Percentiles rank a stretch among this genome's conserved stretches.
Evolutionary conservation across 148 eudicot genomes (phyloP).

Genomic region (Bassia scoparia): DNA sequence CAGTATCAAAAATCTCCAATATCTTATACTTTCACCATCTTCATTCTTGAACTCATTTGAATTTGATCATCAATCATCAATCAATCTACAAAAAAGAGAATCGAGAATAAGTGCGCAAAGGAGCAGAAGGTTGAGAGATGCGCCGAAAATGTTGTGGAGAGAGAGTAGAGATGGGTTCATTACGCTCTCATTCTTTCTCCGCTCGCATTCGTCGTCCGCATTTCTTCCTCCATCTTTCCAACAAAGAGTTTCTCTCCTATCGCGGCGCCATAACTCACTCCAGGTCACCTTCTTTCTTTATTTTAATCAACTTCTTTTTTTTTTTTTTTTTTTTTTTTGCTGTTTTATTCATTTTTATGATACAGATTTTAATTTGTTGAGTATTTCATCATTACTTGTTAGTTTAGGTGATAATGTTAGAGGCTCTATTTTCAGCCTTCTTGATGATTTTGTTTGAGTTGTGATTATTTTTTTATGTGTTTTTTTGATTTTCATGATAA

Average conservation of each 20-base stretch:
- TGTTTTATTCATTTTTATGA: too few species aligned
- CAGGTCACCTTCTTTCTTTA: slow-evolving; percentile 48
- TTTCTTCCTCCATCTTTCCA: slow-evolving; percentile 70
- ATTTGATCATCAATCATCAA: too few species aligned
- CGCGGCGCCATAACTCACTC: slow-evolving; percentile 84
- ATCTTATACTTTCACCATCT: too few species aligned
- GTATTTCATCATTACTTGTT: too few species aligned
- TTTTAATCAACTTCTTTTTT: neutral
- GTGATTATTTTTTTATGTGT: too few species aligned
- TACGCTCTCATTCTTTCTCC: slow-evolving; percentile 54
- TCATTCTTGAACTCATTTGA: too few species aligned
- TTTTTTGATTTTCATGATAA: too few species aligned
- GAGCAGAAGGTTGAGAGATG: slow-evolving; percentile 37
- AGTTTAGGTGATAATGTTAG: neutral
- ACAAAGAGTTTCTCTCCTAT: slow-evolving; percentile 82
- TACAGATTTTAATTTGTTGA: too few species aligned
- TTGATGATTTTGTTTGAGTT: too few species aligned
- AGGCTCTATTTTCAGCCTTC: too few species aligned
- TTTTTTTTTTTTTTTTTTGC: neutral
- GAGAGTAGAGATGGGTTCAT: slow-evolving; percentile 61
- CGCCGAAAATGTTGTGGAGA: slow-evolving; percentile 63
- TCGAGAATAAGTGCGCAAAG: neutral
- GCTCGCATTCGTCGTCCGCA: slow-evolving; percentile 52
- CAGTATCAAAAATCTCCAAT: too few species aligned
- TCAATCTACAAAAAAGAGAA: too few species aligned